Evolutionary conservation across 2,329 filamentous ascomycete genomes (phyloP).

Genomic region (Colletotrichum endophyticum): DNA sequence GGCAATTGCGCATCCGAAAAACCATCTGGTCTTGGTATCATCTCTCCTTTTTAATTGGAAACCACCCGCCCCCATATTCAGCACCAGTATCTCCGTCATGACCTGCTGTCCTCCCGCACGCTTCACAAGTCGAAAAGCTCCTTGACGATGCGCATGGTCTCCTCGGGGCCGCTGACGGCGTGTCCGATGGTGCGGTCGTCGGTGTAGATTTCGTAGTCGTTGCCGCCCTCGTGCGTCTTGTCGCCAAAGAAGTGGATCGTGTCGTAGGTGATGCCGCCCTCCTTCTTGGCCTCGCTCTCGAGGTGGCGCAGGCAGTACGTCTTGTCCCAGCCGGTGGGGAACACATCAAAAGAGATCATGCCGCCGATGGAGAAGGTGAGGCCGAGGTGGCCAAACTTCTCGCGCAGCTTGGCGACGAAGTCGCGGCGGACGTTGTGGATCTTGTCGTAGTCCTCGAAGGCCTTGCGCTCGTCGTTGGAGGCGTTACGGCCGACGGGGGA

Average conservation of each 20-base stretch:
- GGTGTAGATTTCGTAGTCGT: conserved; percentile 92
- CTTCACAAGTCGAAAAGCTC: conserved; percentile 74
- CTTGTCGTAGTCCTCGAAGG: conserved; percentile 83
- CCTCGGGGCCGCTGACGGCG: conserved; percentile 78
- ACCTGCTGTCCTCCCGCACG: background rate
- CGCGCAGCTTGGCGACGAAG: conserved; percentile 78
- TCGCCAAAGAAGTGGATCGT: conserved; percentile 98
- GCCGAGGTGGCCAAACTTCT: conserved; percentile 82
- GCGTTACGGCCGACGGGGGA: conserved; percentile 88
- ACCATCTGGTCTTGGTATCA: background rate
- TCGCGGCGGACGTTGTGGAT: conserved; percentile 75
- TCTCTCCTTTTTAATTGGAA: background rate
- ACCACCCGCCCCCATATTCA: background rate
- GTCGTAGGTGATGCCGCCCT: conserved; percentile 77
- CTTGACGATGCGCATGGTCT: conserved; percentile 81
- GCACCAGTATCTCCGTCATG: background rate
- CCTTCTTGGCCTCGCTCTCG: conserved; percentile 82
- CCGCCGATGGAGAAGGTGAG: conserved; percentile 96
- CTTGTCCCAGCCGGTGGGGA: conserved; percentile 84
- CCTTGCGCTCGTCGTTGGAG: conserved; percentile 76
- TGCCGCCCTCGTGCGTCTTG: conserved; percentile 89
- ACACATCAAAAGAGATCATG: conserved; percentile 98
- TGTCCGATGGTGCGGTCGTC: conserved; percentile 87
- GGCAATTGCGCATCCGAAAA: background rate
- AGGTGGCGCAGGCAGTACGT: conserved; percentile 61